Evolutionary conservation across 345 rosid genomes (phyloP), one percentile per base, ranked within the genome.

Genomic region (Camelina neglecta): DNA sequence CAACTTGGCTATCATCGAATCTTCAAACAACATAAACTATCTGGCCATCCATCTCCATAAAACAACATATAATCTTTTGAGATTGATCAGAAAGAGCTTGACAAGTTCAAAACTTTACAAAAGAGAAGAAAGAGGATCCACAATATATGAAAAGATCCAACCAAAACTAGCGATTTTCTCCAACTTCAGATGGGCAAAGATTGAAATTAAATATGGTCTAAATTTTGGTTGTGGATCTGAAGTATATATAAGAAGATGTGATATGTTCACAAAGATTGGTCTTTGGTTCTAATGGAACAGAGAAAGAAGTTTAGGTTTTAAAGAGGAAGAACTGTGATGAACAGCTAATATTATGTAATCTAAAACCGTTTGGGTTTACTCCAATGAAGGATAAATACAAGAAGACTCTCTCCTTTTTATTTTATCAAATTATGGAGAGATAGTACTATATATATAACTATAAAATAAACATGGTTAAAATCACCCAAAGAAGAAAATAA

Each of bases 11-110:
- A 67, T 67, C 49, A 59, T 78, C 78, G 31, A 78, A 54, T 51
- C 75, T 60, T 65, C 66, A 79, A 73, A 79, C 81, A 79, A 73
- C 81, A 79, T 73, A 73, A 67, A 73, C 73, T 73, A 79, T 73
- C 74, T 79, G 81, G 66, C 59, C 71, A 65, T 59, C 38, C 51
- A 78, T 73, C 59, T 47, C 70, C 60, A 54, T 54, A 63, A 35
- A 35, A 47, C 24, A 75, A 24, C 45, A 24, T 63, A 60, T 31
- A 6, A 11, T 41, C 29, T 60, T 59, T 10, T 44, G 26, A 56
- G 49, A 64, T 57, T 18, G 18, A 18, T 76, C 38, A 24, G 21
- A 63, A 49, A 57, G 63, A 72, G 49, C 50, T 71, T 72, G 62
- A 58, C n/a, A 65, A 48, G 18, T 26, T 35, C 24, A 35, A 63